These are phyloP conservation scores for Russula foetens DNA, from an alignment of 768 basidiomycete species.

Conservation along the genomic window DNA sequence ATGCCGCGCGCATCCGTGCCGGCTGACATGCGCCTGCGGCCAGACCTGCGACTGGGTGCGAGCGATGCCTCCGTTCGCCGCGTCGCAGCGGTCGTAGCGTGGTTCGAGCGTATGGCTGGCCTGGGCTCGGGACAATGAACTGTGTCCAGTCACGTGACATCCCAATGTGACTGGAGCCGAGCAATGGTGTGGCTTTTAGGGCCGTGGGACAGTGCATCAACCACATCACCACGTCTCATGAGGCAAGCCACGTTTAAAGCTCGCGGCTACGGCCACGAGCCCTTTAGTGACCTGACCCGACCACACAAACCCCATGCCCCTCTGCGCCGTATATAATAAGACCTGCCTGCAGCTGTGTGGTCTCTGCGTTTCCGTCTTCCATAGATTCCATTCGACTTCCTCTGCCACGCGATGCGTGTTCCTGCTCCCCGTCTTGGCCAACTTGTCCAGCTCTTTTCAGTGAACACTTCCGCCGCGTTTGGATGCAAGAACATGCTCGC, in stretches of 20 bases:
- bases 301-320: slow-evolving; percentile 10
- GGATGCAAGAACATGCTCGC: background rate
- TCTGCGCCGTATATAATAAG: slow-evolving; percentile 10
- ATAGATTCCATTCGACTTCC: background rate
- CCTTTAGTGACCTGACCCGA: background rate
- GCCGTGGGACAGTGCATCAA: background rate
- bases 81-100: slow-evolving; percentile 55
- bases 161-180: background rate
- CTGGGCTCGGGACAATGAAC: slow-evolving; percentile 24
- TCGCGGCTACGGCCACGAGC: slow-evolving; percentile 5
- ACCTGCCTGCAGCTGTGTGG: background rate
- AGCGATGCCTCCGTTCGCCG: slow-evolving; percentile 63
- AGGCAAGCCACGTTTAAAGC: slow-evolving; percentile 9
- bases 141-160: background rate
- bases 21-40: slow-evolving; percentile 49
- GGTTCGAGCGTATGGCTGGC: slow-evolving; percentile 73
- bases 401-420: slow-evolving; percentile 16
- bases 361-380: slow-evolving; percentile 1
- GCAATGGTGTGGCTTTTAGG: too few relatives aligned
- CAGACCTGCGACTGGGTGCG: slow-evolving; percentile 62
- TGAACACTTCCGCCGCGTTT: background rate
- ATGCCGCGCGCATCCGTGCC: slow-evolving; percentile 44
- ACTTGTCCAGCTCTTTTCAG: slow-evolving; percentile 4
- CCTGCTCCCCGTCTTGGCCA: slow-evolving; percentile 4
- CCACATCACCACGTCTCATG: slow-evolving; percentile 3